Base-by-base conservation (phyloP, 805 yeast genomes). In the Ogataea angusta region DNA sequence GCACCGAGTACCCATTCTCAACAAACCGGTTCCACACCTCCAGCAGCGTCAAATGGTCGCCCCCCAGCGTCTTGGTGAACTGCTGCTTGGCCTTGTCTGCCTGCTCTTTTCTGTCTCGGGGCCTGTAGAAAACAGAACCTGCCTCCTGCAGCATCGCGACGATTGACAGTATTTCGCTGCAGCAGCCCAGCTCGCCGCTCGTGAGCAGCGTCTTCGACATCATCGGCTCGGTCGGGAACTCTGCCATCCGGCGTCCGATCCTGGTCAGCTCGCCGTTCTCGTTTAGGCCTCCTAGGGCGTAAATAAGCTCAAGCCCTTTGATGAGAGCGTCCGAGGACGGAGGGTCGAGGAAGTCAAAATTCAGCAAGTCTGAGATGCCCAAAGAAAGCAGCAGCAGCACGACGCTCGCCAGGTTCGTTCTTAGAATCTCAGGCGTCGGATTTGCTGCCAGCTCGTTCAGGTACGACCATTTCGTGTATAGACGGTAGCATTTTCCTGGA, bases 401-500 rank as follows among this genome's bases (percentile, higher is more conserved):
- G 2, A 89, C 86, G 37, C 85, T 73, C 0, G 90, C 72, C 29
- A 93, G 63, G 53, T 91, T 90, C 16, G 85, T 85, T 40, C 99
- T 67, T 41, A 89, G 67, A n/a, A 93, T 91, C 53, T 93, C 99
- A 0, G 99, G 98, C 0, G 85, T 80, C 1, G 96, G 87, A 56
- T 81, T 82, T 2, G 76, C 69, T 9, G 83, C 82, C 58, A 93
- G 67, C 51, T 91, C 98, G 50, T 83, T 73, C 47, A 76, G 70
- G 52, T 77, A 93, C 0, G 93, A 80, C 75, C 84, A 73, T 57
- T 87, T 86, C 0, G 99, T 91, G 58, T 80, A 93, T 16, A 93
- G 66, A 27, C 99, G 62, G 56, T 84, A 93, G 63, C 98, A 93
- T 58, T 87, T 86, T 13, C 99, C 99, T 0, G 98, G 96, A 1